Base-by-base conservation (phyloP, 2,329 filamentous ascomycete species). In the Epichloe coenophiala region DNA sequence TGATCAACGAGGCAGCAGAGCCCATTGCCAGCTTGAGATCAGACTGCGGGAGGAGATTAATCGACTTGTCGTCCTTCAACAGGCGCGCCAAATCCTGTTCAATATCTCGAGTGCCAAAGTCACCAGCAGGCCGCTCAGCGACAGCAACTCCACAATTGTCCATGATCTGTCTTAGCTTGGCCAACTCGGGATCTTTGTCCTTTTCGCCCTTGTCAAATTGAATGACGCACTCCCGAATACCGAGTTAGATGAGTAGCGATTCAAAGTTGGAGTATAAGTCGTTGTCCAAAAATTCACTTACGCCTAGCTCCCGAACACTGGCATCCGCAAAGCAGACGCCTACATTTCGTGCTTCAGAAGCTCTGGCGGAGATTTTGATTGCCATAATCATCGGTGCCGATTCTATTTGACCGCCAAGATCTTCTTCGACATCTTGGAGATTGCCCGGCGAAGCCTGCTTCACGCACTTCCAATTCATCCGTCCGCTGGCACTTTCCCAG, bases 211-310 rank as follows among this genome's bases (percentile, higher is more conserved):
- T 78, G 62, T 97, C 90, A 19, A 80, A 70, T 59, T 88, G 85
- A n/a, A 98, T 69, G 33, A 98, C 71, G 61, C 90, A 96, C 66
- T 98, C 93, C 63, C 89, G 93, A 19, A 96, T 88, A 5, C 93
- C 93, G 3, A 98, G 80, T 64, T 98, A 93, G 57, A 98, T 98
- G 48, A 98, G 79, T 17, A 98, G 76, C 3, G 90, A 89, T 69
- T 98, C 93, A 58, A 98, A 94, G 65, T 98, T 98, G 48, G 91
- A 97, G 71, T 94, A 98, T 9, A 96, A 75, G 63, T 98, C 93
- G 62, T 97, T 98, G 73, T 98, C 93, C n/a, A 95, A 78, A 57
- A 98, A 98, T 64, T 98, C 94, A 72, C 88, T 95, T 49, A 98
- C 89, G 8, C 93, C 93, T 2, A 98, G 77, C 71, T 98, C 93